These are phyloP conservation scores for Neostapfia colusana DNA, from an alignment of 176 grass and related monocot species.

Conservation along the genomic window DNA sequence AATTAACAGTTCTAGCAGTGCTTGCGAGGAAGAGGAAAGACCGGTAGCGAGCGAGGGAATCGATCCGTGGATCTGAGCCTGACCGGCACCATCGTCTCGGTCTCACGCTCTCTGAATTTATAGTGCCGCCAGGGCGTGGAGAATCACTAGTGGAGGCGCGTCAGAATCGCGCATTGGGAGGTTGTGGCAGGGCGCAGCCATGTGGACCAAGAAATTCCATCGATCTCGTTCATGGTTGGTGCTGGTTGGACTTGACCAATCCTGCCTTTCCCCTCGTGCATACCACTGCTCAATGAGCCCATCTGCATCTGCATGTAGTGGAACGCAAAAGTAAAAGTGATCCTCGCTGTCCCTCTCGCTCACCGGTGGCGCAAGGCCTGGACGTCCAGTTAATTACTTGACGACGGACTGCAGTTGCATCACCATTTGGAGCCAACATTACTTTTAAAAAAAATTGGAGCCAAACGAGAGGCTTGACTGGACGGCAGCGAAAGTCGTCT, in stretches of 20 bases:
- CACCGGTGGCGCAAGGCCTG: neutral
- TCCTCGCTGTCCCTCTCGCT: neutral
- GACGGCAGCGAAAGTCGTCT: neutral
- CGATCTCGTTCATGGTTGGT: neutral
- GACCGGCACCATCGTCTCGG: neutral
- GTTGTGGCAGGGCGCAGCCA: neutral
- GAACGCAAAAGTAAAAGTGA: neutral
- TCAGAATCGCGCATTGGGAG: neutral
- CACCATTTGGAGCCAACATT: neutral
- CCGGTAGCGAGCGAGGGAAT: neutral
- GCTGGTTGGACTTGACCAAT: neutral
- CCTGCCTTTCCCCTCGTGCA: neutral
- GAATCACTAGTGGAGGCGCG: neutral
- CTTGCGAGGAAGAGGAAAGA: too few relatives aligned
- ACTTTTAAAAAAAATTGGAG: too few relatives aligned
- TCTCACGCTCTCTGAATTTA: neutral
- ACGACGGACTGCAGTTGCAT: neutral
- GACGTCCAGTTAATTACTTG: neutral
- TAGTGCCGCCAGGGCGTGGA: neutral
- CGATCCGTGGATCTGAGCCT: neutral
- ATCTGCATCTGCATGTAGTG: neutral
- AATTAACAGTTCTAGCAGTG: too few relatives aligned
- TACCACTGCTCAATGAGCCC: neutral
- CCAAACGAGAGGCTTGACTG: neutral
- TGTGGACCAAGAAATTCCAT: neutral